Evolutionary conservation across 1,284 basidiomycete species (phyloP).

Genomic region (Leccinum pallidistipes): DNA sequence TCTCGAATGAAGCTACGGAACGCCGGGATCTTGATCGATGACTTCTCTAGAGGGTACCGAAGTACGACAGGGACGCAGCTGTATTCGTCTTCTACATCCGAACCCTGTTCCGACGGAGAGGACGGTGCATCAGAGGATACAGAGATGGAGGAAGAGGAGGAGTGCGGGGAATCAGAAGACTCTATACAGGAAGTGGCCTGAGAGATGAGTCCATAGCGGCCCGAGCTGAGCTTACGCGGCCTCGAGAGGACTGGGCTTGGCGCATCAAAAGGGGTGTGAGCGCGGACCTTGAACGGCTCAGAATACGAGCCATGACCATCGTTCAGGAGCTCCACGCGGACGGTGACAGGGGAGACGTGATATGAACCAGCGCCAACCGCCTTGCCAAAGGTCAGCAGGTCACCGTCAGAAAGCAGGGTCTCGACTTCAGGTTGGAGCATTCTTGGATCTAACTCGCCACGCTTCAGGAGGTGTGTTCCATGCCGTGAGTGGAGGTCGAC

Average conservation of each 20-base stretch:
- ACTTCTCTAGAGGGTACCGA: slow-evolving; percentile 19
- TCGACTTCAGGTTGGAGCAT: slow-evolving; percentile 37
- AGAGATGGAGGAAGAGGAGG: slow-evolving; percentile 38
- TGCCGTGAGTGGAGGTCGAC: slow-evolving; percentile 36
- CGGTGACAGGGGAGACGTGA: slow-evolving; percentile 59
- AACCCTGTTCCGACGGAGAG: slow-evolving; percentile 44
- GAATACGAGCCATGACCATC: slow-evolving; percentile 20
- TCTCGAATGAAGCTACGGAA: slow-evolving; percentile 34
- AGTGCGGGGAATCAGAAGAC: slow-evolving; percentile 36
- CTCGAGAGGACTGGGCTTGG: slow-evolving; percentile 16
- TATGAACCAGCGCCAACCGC: slow-evolving; percentile 58
- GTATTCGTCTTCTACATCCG: slow-evolving; percentile 55
- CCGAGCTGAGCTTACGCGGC: slow-evolving; percentile 32
- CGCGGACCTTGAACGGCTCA: slow-evolving; percentile 5
- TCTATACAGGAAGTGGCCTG: slow-evolving; percentile 31
- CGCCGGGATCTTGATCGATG: slow-evolving; percentile 30
- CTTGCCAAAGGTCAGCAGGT: slow-evolving; percentile 72
- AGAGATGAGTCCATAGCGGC: slow-evolving; percentile 56
- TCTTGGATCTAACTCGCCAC: slow-evolving; percentile 21
- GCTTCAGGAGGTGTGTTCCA: slow-evolving; percentile 28
- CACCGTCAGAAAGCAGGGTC: slow-evolving; percentile 56
- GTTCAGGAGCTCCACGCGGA: slow-evolving; percentile 54
- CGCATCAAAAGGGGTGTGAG: slow-evolving; percentile 7
- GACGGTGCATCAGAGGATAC: slow-evolving; percentile 31
- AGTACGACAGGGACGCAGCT: slow-evolving; percentile 20